Evolutionary conservation across 2,329 filamentous ascomycete species (phyloP), one percentile per base, ranked within the genome.

Genomic region (Talaromyces amestolkiae): DNA sequence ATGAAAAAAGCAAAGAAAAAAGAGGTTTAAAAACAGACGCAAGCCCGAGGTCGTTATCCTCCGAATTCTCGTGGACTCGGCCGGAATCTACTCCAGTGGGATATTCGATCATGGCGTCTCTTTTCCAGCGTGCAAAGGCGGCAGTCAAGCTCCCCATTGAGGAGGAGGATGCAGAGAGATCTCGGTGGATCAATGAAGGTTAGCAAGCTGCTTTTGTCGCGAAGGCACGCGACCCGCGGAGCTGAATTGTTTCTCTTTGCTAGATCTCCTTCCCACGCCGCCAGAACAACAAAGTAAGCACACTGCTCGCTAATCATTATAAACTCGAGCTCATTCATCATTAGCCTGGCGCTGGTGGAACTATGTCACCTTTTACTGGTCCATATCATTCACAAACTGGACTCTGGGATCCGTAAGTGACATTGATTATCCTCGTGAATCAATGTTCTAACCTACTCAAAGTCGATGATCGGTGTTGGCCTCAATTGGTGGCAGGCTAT

Each of bases 1-100:
- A 56, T 56, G 19, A 22, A 37, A 56, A 53, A 56, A 56, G 11
- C 11, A 22, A 37, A 56, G n/a, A 22, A 39, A 54, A 39, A 39
- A 24, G 37, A 59, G 24, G 24, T 5, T 59, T 59, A 86, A 86
- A 72, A 91, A 90, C 74, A 85, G 88, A 65, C 86, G 82, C 56
- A 87, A 92, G 45, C 90, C 90, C 0, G 80, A 79, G 54, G 84
- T 87, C 64, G 17, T 41, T 17, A 49, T 54, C 24, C 19, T n/a
- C 6, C 15, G 4, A 54, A 37, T 31, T 56, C 17, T n/a, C 19
- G 33, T 56, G 33, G 22, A 19, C 31, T 11, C 19, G 33, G 10
- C 19, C 31, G 37, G 11, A 13, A 22, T 11, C 1, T 45, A n/a
- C 39, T 56, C 24, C 71, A 33, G 35, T 22, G 17, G 27, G 19